Conservation (phyloP, 2,329 filamentous ascomycete genomes). For the Berkeleyomyces basicola region DNA sequence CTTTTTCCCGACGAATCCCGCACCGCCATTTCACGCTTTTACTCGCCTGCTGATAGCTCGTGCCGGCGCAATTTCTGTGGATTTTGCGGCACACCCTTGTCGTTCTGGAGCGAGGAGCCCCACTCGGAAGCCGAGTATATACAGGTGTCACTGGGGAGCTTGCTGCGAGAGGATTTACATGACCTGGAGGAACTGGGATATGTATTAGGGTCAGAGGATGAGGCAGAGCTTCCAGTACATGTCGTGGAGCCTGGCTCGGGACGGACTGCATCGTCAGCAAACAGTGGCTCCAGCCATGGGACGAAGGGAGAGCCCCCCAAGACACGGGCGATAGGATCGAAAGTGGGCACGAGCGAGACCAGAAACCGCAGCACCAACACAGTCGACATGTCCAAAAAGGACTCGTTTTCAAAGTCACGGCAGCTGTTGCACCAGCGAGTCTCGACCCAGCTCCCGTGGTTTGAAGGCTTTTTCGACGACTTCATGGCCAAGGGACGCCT, state of each 20-base stretch:
- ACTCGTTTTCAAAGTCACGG: conserved; percentile 12
- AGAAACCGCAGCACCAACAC: background rate
- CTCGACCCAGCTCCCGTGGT: conserved; percentile 52
- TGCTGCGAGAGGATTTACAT: conserved; percentile 53
- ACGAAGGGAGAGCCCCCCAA: background rate
- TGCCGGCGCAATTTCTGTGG: conserved; percentile 72
- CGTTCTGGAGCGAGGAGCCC: conserved; percentile 66
- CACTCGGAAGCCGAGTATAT: conserved; percentile 59
- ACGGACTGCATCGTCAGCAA: conserved; percentile 15
- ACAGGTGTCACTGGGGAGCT: conserved; percentile 62
- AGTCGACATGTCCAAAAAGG: background rate
- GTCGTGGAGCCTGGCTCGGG: conserved; percentile 11
- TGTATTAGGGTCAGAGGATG: conserved; percentile 30
- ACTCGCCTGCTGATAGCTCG: conserved; percentile 41
- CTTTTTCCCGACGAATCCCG: conserved; percentile 65
- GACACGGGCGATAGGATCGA: background rate
- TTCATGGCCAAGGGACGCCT: conserved; percentile 43
- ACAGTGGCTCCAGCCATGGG: background rate
- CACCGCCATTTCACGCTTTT: conserved; percentile 47
- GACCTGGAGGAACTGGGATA: conserved; percentile 59
- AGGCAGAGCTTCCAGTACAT: conserved; percentile 17
- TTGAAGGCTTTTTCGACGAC: conserved; percentile 52
- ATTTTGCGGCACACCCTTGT: conserved; percentile 74
- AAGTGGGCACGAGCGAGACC: background rate
- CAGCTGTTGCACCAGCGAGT: conserved; percentile 15